Base-by-base conservation (phyloP, 768 basidiomycete species). In the Pulveroboletus frians region DNA sequence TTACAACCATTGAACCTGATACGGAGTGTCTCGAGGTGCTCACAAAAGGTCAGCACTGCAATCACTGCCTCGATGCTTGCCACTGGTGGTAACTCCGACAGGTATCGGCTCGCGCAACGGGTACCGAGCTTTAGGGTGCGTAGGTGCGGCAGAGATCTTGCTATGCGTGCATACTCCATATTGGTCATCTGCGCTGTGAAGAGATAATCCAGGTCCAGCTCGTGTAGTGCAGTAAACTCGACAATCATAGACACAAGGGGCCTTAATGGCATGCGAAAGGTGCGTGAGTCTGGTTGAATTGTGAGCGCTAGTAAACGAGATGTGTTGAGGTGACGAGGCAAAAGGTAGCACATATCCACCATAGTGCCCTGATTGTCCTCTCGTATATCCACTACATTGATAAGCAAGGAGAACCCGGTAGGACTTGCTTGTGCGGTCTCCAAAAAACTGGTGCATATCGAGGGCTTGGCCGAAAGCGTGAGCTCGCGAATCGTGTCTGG, bases 191-290 rank as follows among this genome's bases (percentile, higher is more conserved):
- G 42, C 0, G 42, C 50, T 4, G 54, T 51, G 26, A 47, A 56
- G 2, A 61, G 37, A 9, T 36, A 9, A 10, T 63, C 62, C 9
- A 63, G 27, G 15, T 63, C 50, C 1, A 63, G 50, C 9, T 49
- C 49, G n/a, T 30, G 50, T 30, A 63, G 14, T 6, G 43, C 51
- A 0, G 34, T 46, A 17, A 64, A 63, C 27, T 29, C 34, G 37
- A 40, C 39, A 37, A 64, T 46, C 35, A 47, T n/a, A 2, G 49
- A 23, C 10, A 58, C 10, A 17, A 45, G 29, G 18, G 51, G 9
- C 10, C 21, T n/a, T 3, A 26, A 26, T 26, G 23, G 23, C 23
- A 26, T 26, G 23, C 6, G 23, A 26, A 26, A 26, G 23, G 23
- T 6, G 23, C 5, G 23, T 6, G 23, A 26, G 4, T 26, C 5